phyloP scores from a whole-genome alignment of 2,329 filamentous ascomycete species.

The Pseudogymnoascus sp. region DNA sequence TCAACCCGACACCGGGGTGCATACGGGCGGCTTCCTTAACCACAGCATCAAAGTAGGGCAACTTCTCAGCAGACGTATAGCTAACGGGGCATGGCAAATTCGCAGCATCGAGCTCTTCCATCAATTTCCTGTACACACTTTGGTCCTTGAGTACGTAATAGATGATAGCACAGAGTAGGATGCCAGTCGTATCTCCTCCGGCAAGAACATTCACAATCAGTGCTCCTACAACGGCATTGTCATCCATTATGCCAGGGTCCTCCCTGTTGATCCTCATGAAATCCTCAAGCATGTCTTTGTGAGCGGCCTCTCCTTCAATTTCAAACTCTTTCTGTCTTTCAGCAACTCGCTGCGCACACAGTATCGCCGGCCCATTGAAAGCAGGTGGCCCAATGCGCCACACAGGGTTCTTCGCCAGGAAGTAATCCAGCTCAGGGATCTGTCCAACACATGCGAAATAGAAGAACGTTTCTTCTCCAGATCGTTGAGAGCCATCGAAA shows the following conservation, averaged over 20 bases:
- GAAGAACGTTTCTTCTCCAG: constrained; percentile 24
- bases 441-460: constrained; percentile 27
- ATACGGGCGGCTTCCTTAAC: constrained; percentile 45
- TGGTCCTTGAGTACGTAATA: constrained; percentile 33
- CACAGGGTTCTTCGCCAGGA: constrained; percentile 19
- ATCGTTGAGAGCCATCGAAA: constrained; percentile 28
- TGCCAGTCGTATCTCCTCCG: constrained; percentile 31
- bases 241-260: constrained; percentile 10
- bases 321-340: neutral
- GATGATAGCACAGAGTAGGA: constrained; percentile 28
- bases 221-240: constrained; percentile 9
- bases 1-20: constrained; percentile 41
- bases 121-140: constrained; percentile 19
- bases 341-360: constrained; percentile 14
- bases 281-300: constrained; percentile 23
- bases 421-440: constrained; percentile 17
- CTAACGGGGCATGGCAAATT: constrained; percentile 20
- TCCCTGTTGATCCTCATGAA: constrained; percentile 19
- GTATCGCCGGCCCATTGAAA: constrained; percentile 12
- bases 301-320: neutral
- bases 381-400: constrained; percentile 15
- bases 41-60: constrained; percentile 43
- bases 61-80: constrained; percentile 23
- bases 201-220: constrained; percentile 19
- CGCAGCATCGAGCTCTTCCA: constrained; percentile 33